Evolutionary conservation across 2,329 filamentous ascomycete species (phyloP).

Genomic region (Diaporthe humulicola): DNA sequence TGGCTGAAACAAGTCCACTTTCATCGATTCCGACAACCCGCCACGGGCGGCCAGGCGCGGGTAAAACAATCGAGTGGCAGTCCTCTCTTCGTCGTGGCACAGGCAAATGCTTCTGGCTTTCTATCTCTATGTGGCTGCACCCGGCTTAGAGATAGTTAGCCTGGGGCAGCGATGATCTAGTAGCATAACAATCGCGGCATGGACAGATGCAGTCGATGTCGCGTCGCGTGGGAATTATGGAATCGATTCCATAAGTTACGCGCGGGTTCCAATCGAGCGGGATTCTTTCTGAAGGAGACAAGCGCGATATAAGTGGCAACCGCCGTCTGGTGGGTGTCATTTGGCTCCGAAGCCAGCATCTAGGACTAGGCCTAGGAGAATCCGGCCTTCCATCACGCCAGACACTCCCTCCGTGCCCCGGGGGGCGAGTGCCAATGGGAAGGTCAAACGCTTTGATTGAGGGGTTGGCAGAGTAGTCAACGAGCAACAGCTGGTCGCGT

Average conservation of each 20-base stretch:
- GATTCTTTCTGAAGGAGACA: slow-evolving; percentile 69
- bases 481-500: slow-evolving; percentile 65
- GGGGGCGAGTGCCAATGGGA: slow-evolving; percentile 41
- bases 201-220: slow-evolving; percentile 41
- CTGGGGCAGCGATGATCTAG: not conserved
- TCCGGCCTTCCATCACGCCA: slow-evolving; percentile 44
- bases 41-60: not conserved
- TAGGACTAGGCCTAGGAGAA: slow-evolving; percentile 68
- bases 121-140: not conserved
- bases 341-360: slow-evolving; percentile 71
- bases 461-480: slow-evolving; percentile 37
- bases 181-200: slow-evolving; percentile 40
- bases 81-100: slow-evolving; percentile 23
- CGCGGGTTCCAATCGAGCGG: slow-evolving; percentile 47
- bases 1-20: not conserved
- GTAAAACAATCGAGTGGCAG: slow-evolving; percentile 6
- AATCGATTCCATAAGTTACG: slow-evolving; percentile 23
- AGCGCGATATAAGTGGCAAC: slow-evolving; percentile 67
- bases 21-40: not conserved
- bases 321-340: slow-evolving; percentile 58
- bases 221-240: slow-evolving; percentile 22
- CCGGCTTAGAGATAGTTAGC: not conserved
- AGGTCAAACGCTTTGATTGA: slow-evolving; percentile 42
- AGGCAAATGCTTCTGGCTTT: not conserved
- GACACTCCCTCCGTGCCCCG: slow-evolving; percentile 45